A percentile compares a stretch with the other conserved stretches of the same genome.
Conservation (phyloP, 371 early-diverging fungal genomes). For the Mortierella sp. region DNA sequence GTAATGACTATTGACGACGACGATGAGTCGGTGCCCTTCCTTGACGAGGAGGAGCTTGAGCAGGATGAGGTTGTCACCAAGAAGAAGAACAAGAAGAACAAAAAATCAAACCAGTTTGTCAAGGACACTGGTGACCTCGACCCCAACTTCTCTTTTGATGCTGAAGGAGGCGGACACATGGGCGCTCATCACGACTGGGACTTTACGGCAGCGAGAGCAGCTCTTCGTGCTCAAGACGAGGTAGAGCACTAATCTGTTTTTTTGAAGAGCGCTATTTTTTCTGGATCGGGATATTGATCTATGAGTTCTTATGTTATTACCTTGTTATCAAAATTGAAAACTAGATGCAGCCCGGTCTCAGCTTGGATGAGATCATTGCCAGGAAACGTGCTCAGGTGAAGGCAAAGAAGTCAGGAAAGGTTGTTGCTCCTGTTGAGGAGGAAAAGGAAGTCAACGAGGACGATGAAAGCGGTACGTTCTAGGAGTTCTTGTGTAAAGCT, state of each 20-base stretch:
- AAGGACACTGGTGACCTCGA: slow-evolving; percentile 62
- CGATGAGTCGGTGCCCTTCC: slow-evolving; percentile 65
- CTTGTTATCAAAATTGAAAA: background rate
- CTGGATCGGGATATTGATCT: too few relatives aligned
- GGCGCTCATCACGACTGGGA: slow-evolving; percentile 80
- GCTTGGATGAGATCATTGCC: slow-evolving; percentile 80
- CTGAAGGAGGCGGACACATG: slow-evolving; percentile 73
- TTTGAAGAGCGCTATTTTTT: too few relatives aligned
- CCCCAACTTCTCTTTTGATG: slow-evolving; percentile 80
- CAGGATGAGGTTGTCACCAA: slow-evolving; percentile 52
- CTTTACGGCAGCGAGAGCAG: slow-evolving; percentile 83
- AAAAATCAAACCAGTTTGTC: slow-evolving; percentile 48
- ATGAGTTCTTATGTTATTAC: too few relatives aligned
- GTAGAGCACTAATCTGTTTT: slow-evolving; percentile 48
- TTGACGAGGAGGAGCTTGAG: slow-evolving; percentile 58
- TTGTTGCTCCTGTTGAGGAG: slow-evolving; percentile 40
- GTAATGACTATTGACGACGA: slow-evolving; percentile 86
- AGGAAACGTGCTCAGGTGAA: slow-evolving; percentile 60
- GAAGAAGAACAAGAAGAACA: slow-evolving; percentile 55
- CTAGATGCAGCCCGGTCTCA: slow-evolving; percentile 48
- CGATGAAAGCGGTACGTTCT: slow-evolving; percentile 43
- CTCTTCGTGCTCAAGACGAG: slow-evolving; percentile 69
- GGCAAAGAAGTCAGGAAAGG: slow-evolving; percentile 59
- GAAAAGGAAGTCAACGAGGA: slow-evolving; percentile 47
- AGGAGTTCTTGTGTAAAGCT: background rate